Evolutionary conservation across 306 rosid genomes (phyloP).

Genomic region (Prunus campanulata): DNA sequence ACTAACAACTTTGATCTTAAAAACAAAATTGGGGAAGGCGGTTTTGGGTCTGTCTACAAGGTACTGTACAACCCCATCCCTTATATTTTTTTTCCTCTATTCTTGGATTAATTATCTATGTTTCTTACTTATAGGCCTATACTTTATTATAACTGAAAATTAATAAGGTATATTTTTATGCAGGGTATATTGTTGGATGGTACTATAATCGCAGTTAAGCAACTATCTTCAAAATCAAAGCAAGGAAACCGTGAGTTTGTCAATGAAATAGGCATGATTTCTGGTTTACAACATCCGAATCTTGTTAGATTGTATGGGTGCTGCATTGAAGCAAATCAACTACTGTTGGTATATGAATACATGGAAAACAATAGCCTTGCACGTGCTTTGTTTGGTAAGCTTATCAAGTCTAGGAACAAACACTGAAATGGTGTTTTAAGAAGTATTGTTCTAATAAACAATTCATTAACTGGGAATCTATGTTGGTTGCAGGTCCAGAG

Average conservation of each 20-base stretch:
- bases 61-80: slow-evolving; percentile 19
- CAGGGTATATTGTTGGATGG: slow-evolving; percentile 57
- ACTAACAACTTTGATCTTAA: slow-evolving; percentile 49
- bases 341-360: slow-evolving; percentile 60
- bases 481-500: background rate
- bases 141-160: background rate
- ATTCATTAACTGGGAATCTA: background rate
- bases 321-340: slow-evolving; percentile 51
- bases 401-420: background rate
- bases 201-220: slow-evolving; percentile 55
- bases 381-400: slow-evolving; percentile 53
- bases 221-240: slow-evolving; percentile 53
- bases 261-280: slow-evolving; percentile 61
- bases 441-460: background rate
- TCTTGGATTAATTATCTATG: background rate
- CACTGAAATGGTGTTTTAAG: background rate
- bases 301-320: slow-evolving; percentile 61
- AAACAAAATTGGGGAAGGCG: slow-evolving; percentile 70
- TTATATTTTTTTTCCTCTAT: background rate
- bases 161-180: background rate
- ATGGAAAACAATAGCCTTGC: slow-evolving; percentile 60
- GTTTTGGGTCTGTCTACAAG: slow-evolving; percentile 74
- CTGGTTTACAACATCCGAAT: slow-evolving; percentile 62
- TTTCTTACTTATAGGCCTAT: background rate
- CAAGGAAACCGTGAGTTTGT: slow-evolving; percentile 65